phyloP scores from a whole-genome alignment of 1,284 basidiomycete genomes.

The Vanrija sp. region DNA sequence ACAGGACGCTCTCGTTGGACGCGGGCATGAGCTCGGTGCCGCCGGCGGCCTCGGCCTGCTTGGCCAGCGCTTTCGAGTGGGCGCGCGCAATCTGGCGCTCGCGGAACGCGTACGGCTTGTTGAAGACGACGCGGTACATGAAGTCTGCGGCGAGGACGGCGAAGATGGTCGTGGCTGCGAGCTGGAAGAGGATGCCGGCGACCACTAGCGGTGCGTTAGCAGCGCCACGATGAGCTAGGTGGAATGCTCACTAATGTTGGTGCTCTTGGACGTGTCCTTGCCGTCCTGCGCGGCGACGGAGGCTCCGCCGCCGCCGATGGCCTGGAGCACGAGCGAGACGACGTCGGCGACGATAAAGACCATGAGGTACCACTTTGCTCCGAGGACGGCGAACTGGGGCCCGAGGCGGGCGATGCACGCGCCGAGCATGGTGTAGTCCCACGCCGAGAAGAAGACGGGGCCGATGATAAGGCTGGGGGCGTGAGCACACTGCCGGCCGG shows the following conservation, averaged over 20 bases:
- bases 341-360: constrained; percentile 44
- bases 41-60: neutral
- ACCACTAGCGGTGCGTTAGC: constrained; percentile 20
- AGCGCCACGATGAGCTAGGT: constrained; percentile 9
- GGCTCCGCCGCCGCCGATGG: constrained; percentile 44
- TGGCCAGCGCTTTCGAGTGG: neutral
- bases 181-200: constrained; percentile 44
- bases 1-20: constrained; percentile 18
- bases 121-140: constrained; percentile 16
- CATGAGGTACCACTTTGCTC: constrained; percentile 36
- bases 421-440: constrained; percentile 39
- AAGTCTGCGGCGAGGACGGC: constrained; percentile 29
- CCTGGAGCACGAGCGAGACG: constrained; percentile 45
- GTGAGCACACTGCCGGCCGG: neutral
- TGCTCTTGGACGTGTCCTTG: too few relatives aligned
- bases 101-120: constrained; percentile 13
- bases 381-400: constrained; percentile 35
- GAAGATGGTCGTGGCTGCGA: constrained; percentile 35
- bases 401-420: constrained; percentile 37
- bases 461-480: constrained; percentile 37
- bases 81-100: neutral
- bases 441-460: constrained; percentile 45
- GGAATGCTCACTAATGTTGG: constrained; percentile 3
- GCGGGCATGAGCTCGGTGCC: constrained; percentile 24
- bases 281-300: constrained; percentile 11